Conservation (phyloP, 371 early-diverging fungal genomes). For the Rhizomucor miehei region DNA sequence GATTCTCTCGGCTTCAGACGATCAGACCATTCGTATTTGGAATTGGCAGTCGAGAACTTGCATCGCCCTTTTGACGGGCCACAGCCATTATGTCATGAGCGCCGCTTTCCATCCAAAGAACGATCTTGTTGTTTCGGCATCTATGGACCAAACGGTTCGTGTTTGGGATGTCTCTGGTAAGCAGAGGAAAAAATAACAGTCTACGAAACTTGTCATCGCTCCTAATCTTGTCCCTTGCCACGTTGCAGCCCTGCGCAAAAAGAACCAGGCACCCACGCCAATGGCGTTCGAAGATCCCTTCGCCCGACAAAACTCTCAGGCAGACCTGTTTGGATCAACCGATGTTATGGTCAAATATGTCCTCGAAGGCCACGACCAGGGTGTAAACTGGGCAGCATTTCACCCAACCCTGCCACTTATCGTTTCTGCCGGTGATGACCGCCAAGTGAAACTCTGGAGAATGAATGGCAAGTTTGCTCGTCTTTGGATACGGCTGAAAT, state of each 20-base stretch:
- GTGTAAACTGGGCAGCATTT: conserved; percentile 98
- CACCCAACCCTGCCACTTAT: conserved; percentile 93
- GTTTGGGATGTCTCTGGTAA: conserved; percentile 98
- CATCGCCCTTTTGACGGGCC: conserved; percentile 97
- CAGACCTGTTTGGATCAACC: conserved; percentile 91
- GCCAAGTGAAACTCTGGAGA: conserved; percentile 98
- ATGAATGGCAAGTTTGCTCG: conserved; percentile 72
- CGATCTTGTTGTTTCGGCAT: conserved; percentile 94
- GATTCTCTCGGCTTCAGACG: conserved; percentile 97
- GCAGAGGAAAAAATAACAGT: neutral
- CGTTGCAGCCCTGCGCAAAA: conserved; percentile 73
- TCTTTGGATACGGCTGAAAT: neutral
- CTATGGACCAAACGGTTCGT: conserved; percentile 97
- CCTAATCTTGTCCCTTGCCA: too few species aligned
- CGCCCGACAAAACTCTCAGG: conserved; percentile 55
- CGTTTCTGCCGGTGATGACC: conserved; percentile 97
- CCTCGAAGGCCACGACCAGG: conserved; percentile 98
- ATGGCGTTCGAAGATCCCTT: conserved; percentile 61
- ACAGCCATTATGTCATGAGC: conserved; percentile 99
- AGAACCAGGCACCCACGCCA: conserved; percentile 65
- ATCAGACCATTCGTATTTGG: conserved; percentile 99
- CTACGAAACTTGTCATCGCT: neutral
- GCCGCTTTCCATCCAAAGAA: conserved; percentile 98
- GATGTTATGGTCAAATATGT: conserved; percentile 98
- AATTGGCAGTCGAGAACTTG: conserved; percentile 99